These are phyloP conservation scores for Linnemannia zychae DNA, from an alignment of 192 early-diverging fungal species.

Conservation along the genomic window DNA sequence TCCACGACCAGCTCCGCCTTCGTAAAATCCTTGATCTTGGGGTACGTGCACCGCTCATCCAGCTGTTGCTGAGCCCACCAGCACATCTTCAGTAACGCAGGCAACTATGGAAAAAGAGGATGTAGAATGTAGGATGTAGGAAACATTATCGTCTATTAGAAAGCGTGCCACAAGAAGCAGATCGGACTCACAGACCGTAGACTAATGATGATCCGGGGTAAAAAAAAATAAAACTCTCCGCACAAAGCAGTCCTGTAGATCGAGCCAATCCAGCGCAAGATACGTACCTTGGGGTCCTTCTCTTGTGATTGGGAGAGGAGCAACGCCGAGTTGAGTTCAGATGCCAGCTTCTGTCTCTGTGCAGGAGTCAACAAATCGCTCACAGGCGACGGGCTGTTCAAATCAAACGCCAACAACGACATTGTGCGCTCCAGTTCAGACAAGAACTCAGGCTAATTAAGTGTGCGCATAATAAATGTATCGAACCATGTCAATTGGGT, in stretches of 20 bases:
- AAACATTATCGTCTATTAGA: background rate
- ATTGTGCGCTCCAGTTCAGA: constrained; percentile 96
- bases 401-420: constrained; percentile 96
- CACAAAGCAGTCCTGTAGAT: constrained; percentile 1
- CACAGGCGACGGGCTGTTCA: constrained; percentile 78
- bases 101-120: constrained; percentile 66
- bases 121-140: too few species aligned
- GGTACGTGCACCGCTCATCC: constrained; percentile 86
- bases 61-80: constrained; percentile 94
- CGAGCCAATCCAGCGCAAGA: background rate
- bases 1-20: constrained; percentile 79
- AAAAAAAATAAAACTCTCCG: background rate
- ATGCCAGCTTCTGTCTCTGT: constrained; percentile 93
- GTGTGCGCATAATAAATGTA: constrained; percentile 6
- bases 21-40: constrained; percentile 88
- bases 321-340: constrained; percentile 95
- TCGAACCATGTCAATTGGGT: background rate
- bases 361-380: constrained; percentile 88
- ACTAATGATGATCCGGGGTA: background rate
- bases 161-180: background rate
- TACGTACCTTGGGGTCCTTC: constrained; percentile 84
- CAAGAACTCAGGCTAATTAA: constrained; percentile 87
- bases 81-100: constrained; percentile 90
- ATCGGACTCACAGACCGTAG: too few species aligned
- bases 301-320: constrained; percentile 92